Percentiles rank a stretch among this genome's conserved stretches.
phyloP scores from a whole-genome alignment of 2,329 filamentous ascomycete species.

The Blastomyces parvus region DNA sequence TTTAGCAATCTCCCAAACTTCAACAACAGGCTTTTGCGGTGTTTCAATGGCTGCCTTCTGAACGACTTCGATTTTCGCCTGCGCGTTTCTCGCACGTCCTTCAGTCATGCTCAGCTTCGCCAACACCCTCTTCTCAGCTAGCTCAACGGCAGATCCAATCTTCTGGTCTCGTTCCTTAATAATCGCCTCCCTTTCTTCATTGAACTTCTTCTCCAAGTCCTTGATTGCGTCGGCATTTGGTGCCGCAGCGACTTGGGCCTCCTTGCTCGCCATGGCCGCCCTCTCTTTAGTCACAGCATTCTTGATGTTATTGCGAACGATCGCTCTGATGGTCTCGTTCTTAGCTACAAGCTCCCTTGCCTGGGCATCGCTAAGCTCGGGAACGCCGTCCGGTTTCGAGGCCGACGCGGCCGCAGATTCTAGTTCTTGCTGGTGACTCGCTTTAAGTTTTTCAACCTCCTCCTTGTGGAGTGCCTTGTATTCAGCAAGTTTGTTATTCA shows the following conservation, averaged over 20 bases:
- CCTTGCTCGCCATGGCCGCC: slow-evolving; percentile 20
- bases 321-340: slow-evolving; percentile 41
- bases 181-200: slow-evolving; percentile 33
- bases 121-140: slow-evolving; percentile 65
- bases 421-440: slow-evolving; percentile 39
- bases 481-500: slow-evolving; percentile 59
- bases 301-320: slow-evolving; percentile 51
- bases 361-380: slow-evolving; percentile 41
- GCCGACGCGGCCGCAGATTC: slow-evolving; percentile 19
- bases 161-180: slow-evolving; percentile 46
- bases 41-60: slow-evolving; percentile 76
- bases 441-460: slow-evolving; percentile 41
- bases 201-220: slow-evolving; percentile 31
- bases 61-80: slow-evolving; percentile 67
- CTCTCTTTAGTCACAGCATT: slow-evolving; percentile 33
- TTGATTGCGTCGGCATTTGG: slow-evolving; percentile 29
- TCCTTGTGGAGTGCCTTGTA: slow-evolving; percentile 42
- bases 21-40: slow-evolving; percentile 68
- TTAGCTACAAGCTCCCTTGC: slow-evolving; percentile 42
- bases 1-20: slow-evolving; percentile 80
- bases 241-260: slow-evolving; percentile 17
- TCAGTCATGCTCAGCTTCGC: slow-evolving; percentile 72
- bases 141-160: slow-evolving; percentile 52
- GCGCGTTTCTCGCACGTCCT: slow-evolving; percentile 53
- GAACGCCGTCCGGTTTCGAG: slow-evolving; percentile 26